Evolutionary conservation across 805 yeast species (phyloP).

Genomic region (Candida incommunis): DNA sequence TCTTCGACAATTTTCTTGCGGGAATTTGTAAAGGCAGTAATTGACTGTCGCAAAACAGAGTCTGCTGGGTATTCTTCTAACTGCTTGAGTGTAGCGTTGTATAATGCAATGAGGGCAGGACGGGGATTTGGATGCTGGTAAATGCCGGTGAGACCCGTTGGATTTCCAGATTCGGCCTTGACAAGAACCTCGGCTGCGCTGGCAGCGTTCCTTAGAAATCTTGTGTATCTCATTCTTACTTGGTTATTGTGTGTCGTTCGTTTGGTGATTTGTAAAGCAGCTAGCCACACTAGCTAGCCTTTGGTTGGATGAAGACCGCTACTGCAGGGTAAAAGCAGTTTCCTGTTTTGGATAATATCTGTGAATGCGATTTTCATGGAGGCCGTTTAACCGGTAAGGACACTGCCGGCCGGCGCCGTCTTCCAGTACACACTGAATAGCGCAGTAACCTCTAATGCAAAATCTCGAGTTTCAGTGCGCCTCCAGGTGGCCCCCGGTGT

Average conservation of each 20-base stretch:
- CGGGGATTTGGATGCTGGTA: slow-evolving; percentile 73
- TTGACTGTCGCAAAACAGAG: slow-evolving; percentile 65
- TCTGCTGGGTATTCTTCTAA: slow-evolving; percentile 50
- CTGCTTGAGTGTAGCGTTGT: slow-evolving; percentile 50
- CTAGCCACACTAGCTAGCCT: neutral
- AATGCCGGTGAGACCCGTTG: slow-evolving; percentile 73
- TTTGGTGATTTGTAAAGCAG: too few relatives aligned
- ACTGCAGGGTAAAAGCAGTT: slow-evolving; percentile 1
- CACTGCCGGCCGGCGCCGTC: too few relatives aligned
- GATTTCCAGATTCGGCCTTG: slow-evolving; percentile 47
- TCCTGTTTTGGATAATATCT: too few relatives aligned
- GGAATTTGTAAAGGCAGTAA: slow-evolving; percentile 54
- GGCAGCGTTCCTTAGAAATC: neutral
- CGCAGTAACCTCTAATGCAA: too few relatives aligned
- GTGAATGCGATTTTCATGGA: too few relatives aligned
- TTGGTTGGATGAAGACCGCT: neutral
- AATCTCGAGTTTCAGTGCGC: too few relatives aligned
- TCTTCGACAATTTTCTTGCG: slow-evolving; percentile 53
- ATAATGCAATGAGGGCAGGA: slow-evolving; percentile 59
- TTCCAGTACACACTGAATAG: too few relatives aligned
- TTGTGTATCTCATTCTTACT: neutral
- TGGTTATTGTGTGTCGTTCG: neutral
- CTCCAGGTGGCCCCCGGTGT: too few relatives aligned
- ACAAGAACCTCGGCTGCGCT: slow-evolving; percentile 28
- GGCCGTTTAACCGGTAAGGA: too few relatives aligned